Evolutionary conservation across 495 filamentous ascomycete genomes (phyloP).

Genomic region (Neurospora sp.): DNA sequence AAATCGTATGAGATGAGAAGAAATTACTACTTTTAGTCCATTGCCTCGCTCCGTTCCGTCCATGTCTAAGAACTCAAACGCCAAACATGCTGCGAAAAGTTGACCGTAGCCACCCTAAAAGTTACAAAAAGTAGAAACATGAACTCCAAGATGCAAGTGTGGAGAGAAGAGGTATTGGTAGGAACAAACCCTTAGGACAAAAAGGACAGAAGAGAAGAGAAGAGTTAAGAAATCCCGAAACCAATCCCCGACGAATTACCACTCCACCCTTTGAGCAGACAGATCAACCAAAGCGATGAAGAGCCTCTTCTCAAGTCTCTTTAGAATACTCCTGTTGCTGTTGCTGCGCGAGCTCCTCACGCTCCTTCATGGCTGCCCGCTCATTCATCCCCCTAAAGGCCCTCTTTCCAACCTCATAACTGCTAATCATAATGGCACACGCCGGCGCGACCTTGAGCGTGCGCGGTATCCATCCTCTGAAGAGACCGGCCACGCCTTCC

Average conservation of each 20-base stretch:
- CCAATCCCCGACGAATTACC: not conserved
- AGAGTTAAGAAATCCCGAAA: not conserved
- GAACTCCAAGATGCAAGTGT: not conserved
- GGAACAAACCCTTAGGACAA: not conserved
- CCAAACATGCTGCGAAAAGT: slow-evolving; percentile 13
- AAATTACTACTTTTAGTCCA: not conserved
- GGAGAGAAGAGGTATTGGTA: not conserved
- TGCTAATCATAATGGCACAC: slow-evolving; percentile 99
- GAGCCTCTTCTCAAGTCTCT: not conserved
- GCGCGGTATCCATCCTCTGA: slow-evolving; percentile 81
- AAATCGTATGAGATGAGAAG: not conserved
- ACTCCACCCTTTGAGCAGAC: not conserved
- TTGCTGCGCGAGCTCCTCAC: not conserved
- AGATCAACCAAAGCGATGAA: not conserved
- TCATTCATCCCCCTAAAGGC: slow-evolving; percentile 75
- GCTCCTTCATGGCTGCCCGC: slow-evolving; percentile 25
- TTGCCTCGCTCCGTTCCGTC: not conserved
- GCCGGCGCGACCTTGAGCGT: slow-evolving; percentile 92
- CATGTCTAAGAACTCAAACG: slow-evolving; percentile 4
- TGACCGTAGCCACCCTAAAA: not conserved
- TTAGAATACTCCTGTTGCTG: not conserved
- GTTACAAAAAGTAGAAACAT: not conserved
- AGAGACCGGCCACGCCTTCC: slow-evolving; percentile 73
- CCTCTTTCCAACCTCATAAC: slow-evolving; percentile 90
- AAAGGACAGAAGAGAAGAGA: not conserved